These are phyloP conservation scores for Hortiboletus campestris DNA, from an alignment of 768 basidiomycete genomes.

Conservation along the genomic window DNA sequence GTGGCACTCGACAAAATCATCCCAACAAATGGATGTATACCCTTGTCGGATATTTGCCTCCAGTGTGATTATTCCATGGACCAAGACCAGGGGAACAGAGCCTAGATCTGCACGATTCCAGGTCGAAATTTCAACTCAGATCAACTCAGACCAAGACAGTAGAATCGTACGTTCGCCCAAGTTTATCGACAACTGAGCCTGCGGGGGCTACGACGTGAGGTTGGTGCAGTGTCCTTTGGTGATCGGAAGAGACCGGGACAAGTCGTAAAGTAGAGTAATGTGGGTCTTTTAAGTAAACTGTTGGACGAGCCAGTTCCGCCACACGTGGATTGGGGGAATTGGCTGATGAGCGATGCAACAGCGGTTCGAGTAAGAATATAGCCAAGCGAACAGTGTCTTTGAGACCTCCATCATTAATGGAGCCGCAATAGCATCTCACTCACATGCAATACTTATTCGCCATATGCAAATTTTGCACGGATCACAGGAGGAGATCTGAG, in stretches of 20 bases:
- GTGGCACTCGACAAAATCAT: background rate
- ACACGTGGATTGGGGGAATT: constrained; percentile 6
- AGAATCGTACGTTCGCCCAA: background rate
- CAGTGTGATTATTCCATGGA: background rate
- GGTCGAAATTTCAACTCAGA: background rate
- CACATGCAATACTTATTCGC: constrained; percentile 2
- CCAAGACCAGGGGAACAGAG: background rate
- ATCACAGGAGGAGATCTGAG: background rate
- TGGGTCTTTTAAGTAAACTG: background rate
- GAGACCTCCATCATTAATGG: background rate
- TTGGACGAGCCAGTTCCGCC: constrained; percentile 7
- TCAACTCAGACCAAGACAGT: background rate
- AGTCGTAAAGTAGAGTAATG: background rate
- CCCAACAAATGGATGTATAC: background rate
- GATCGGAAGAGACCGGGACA: background rate
- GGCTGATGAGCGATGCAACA: constrained; percentile 7
- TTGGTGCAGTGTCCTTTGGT: background rate
- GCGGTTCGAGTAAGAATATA: background rate
- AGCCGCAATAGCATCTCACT: background rate
- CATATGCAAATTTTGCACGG: background rate
- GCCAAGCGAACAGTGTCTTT: background rate
- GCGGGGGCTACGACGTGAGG: too few species aligned
- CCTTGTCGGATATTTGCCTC: background rate
- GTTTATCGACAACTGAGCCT: background rate
- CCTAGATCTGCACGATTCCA: background rate